phyloP scores from a whole-genome alignment of 805 yeast genomes.

The Metschnikowia lunata region DNA sequence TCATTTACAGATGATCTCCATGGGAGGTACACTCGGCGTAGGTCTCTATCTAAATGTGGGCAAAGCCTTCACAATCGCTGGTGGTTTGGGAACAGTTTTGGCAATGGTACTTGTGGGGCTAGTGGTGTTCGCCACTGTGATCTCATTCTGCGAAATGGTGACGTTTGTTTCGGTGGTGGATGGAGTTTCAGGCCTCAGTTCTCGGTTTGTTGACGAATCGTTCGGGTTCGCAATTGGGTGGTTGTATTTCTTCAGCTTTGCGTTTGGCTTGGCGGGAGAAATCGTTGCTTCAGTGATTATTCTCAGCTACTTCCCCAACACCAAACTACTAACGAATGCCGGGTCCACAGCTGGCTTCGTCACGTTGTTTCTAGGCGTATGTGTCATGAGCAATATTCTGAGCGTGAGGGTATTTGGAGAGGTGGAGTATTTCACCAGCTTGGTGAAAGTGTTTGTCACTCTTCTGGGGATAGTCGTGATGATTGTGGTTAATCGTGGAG shows the following conservation, averaged over 20 bases:
- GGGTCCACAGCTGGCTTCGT: constrained; percentile 59
- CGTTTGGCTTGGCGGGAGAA: constrained; percentile 73
- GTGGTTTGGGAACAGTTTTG: constrained; percentile 70
- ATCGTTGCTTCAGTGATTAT: constrained; percentile 76
- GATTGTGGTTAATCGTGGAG: constrained; percentile 63
- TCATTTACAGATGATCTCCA: constrained; percentile 72
- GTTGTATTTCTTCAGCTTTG: constrained; percentile 68
- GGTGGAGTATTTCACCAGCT: constrained; percentile 59
- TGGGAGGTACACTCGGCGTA: constrained; percentile 78
- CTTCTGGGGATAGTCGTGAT: constrained; percentile 54
- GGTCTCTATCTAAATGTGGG: constrained; percentile 70
- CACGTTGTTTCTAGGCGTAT: constrained; percentile 48
- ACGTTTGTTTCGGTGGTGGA: constrained; percentile 75
- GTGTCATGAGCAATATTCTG: constrained; percentile 51
- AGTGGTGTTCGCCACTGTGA: constrained; percentile 63
- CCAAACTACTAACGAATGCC: constrained; percentile 44
- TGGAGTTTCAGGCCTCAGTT: constrained; percentile 70
- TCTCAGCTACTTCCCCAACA: constrained; percentile 59
- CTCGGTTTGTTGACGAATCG: constrained; percentile 73
- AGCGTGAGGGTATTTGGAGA: constrained; percentile 76
- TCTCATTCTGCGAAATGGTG: constrained; percentile 78
- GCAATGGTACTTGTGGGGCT: constrained; percentile 64
- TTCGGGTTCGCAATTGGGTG: constrained; percentile 74
- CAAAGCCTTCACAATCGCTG: constrained; percentile 67
- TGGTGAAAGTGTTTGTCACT: constrained; percentile 52